Evolutionary conservation across 2,329 filamentous ascomycete species (phyloP).

Genomic region (Talaromyces sp.): DNA sequence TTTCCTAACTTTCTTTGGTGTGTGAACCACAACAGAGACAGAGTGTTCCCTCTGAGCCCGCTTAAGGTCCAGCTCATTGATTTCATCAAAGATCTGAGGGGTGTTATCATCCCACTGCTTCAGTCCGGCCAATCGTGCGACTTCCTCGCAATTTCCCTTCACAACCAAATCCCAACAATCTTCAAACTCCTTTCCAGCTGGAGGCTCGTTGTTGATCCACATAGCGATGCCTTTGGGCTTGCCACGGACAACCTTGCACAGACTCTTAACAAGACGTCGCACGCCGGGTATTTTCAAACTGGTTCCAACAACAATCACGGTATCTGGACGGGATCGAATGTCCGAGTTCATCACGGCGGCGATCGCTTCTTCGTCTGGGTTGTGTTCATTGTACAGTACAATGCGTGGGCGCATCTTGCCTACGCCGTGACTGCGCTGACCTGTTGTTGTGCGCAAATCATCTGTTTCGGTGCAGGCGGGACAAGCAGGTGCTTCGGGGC

Average conservation of each 20-base stretch:
- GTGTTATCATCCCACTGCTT: conserved; percentile 56
- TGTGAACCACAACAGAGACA: conserved; percentile 42
- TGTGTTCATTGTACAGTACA: conserved; percentile 95
- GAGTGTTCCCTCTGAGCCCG: conserved; percentile 40
- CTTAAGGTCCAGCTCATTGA: conserved; percentile 47
- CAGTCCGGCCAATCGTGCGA: conserved; percentile 70
- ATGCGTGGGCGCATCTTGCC: conserved; percentile 87
- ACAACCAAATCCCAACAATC: conserved; percentile 93
- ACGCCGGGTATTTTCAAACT: conserved; percentile 94
- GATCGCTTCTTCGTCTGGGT: conserved; percentile 94
- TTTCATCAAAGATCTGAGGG: conserved; percentile 44
- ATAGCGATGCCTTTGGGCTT: conserved; percentile 77
- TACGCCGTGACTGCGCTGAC: conserved; percentile 90
- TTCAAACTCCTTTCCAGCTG: conserved; percentile 78
- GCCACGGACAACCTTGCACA: conserved; percentile 82
- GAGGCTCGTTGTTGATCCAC: conserved; percentile 91
- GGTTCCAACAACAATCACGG: conserved; percentile 90
- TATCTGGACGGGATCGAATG: conserved; percentile 80
- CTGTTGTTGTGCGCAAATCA: conserved; percentile 70
- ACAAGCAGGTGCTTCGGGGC: conserved; percentile 80
- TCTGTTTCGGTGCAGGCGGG: conserved; percentile 72
- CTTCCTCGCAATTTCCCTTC: conserved; percentile 80
- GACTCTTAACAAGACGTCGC: conserved; percentile 80
- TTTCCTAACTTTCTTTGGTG: conserved; percentile 34
- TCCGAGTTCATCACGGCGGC: conserved; percentile 86